Conservation (phyloP, 768 basidiomycete genomes). For the Xerocomus brunneocitrinus region DNA sequence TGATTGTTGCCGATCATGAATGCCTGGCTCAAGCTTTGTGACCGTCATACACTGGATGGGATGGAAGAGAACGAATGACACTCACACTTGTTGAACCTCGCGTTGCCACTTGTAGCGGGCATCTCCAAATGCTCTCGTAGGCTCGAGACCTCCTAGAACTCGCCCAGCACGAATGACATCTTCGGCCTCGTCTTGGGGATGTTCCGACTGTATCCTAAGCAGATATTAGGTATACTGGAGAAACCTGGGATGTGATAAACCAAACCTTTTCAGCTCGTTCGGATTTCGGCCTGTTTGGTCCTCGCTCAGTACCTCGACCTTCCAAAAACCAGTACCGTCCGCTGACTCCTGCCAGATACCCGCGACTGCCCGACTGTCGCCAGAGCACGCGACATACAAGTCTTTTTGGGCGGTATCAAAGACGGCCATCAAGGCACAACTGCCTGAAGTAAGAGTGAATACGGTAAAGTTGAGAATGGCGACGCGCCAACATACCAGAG, state of each 20-base stretch:
- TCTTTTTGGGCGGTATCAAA: conserved; percentile 81
- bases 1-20: conserved; percentile 62
- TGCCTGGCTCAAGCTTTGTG: conserved; percentile 51
- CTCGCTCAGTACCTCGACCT: conserved; percentile 89
- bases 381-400: conserved; percentile 87
- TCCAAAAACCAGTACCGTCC: conserved; percentile 74
- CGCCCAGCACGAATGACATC: conserved; percentile 77
- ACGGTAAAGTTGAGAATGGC: conserved; percentile 1
- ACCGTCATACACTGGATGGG: background rate
- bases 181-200: conserved; percentile 69
- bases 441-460: conserved; percentile 46
- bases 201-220: conserved; percentile 71
- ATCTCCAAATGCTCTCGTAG: conserved; percentile 83
- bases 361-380: conserved; percentile 93
- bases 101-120: conserved; percentile 86
- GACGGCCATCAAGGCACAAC: conserved; percentile 85
- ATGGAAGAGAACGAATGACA: conserved; percentile 3
- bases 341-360: conserved; percentile 77
- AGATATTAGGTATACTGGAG: background rate
- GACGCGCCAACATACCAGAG: conserved; percentile 44
- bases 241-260: background rate
- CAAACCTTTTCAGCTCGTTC: conserved; percentile 76
- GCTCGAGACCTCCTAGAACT: conserved; percentile 84
- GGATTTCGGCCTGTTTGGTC: conserved; percentile 95
- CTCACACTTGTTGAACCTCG: conserved; percentile 67